These are phyloP conservation scores for Hypoxylon sp. DNA, from an alignment of 2,329 filamentous ascomycete species.

Conservation along the genomic window DNA sequence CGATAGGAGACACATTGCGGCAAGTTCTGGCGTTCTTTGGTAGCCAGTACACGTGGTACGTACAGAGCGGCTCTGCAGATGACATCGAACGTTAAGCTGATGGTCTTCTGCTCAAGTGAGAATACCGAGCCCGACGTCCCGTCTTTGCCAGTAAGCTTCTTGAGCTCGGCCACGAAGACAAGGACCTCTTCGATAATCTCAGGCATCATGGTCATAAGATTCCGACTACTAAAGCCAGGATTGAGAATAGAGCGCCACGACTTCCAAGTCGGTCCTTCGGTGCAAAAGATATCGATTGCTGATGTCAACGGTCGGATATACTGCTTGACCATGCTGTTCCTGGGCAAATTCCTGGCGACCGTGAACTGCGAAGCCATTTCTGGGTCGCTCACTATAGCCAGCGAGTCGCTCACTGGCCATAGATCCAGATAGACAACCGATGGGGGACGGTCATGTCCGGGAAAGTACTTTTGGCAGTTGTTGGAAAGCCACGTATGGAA, in stretches of 20 bases:
- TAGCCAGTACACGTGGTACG: slow-evolving; percentile 3
- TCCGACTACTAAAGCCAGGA: slow-evolving; percentile 50
- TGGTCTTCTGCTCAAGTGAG: slow-evolving; percentile 47
- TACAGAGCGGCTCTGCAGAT: slow-evolving; percentile 49
- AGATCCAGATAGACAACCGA: slow-evolving; percentile 43
- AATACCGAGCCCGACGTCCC: slow-evolving; percentile 45
- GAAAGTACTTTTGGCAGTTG: slow-evolving; percentile 40
- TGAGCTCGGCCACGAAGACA: slow-evolving; percentile 46
- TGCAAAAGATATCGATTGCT: slow-evolving; percentile 44
- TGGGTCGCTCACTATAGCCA: slow-evolving; percentile 37
- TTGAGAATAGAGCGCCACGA: slow-evolving; percentile 46
- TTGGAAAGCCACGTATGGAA: slow-evolving; percentile 39
- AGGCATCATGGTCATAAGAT: slow-evolving; percentile 46
- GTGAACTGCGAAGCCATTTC: slow-evolving; percentile 37
- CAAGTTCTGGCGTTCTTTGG: neutral
- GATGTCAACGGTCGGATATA: slow-evolving; percentile 44
- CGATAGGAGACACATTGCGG: no score
- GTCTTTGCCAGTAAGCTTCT: slow-evolving; percentile 38
- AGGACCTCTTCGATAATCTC: slow-evolving; percentile 50
- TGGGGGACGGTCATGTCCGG: slow-evolving; percentile 34
- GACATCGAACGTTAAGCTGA: slow-evolving; percentile 52
- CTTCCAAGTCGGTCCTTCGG: slow-evolving; percentile 47
- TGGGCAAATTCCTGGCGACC: slow-evolving; percentile 35
- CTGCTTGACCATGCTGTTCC: slow-evolving; percentile 10
- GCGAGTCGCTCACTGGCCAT: slow-evolving; percentile 36